Evolutionary conservation across 2,329 filamentous ascomycete genomes (phyloP).

Genomic region (Eurotiales sp.): DNA sequence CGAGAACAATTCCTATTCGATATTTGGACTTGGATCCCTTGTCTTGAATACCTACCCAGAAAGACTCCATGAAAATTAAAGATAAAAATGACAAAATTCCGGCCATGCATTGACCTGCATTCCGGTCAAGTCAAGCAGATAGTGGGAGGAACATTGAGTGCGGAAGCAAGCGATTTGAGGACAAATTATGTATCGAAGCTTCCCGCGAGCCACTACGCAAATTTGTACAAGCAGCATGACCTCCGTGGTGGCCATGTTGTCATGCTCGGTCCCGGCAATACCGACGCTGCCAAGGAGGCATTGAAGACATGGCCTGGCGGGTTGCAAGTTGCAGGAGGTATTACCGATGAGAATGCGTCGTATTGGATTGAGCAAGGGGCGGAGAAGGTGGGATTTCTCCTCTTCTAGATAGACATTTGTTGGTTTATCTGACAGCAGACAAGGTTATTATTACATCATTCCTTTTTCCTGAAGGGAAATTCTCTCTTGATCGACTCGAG

Average conservation of each 20-base stretch:
- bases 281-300: slow-evolving; percentile 72
- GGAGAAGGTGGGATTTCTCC: slow-evolving; percentile 64
- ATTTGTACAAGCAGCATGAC: slow-evolving; percentile 70
- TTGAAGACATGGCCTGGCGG: slow-evolving; percentile 72
- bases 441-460: slow-evolving; percentile 97
- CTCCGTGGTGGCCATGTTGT: slow-evolving; percentile 87
- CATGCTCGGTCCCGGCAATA: slow-evolving; percentile 88
- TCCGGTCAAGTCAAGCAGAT: slow-evolving; percentile 98
- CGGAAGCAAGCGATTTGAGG: slow-evolving; percentile 62
- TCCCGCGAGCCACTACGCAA: slow-evolving; percentile 75
- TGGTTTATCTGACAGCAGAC: not conserved
- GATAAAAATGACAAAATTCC: slow-evolving; percentile 79
- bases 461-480: slow-evolving; percentile 79
- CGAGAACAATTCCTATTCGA: too few relatives aligned
- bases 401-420: not conserved
- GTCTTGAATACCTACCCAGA: too few relatives aligned
- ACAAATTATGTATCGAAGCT: slow-evolving; percentile 91
- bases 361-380: slow-evolving; percentile 86
- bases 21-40: too few relatives aligned
- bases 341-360: slow-evolving; percentile 77
- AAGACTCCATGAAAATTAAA: not conserved
- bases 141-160: slow-evolving; percentile 85
- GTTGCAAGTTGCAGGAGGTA: slow-evolving; percentile 90
- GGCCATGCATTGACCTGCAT: slow-evolving; percentile 96
- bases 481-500: slow-evolving; percentile 72